phyloP scores from a whole-genome alignment of 1,139 yeast species.

The Candida pseudocylindracea region DNA sequence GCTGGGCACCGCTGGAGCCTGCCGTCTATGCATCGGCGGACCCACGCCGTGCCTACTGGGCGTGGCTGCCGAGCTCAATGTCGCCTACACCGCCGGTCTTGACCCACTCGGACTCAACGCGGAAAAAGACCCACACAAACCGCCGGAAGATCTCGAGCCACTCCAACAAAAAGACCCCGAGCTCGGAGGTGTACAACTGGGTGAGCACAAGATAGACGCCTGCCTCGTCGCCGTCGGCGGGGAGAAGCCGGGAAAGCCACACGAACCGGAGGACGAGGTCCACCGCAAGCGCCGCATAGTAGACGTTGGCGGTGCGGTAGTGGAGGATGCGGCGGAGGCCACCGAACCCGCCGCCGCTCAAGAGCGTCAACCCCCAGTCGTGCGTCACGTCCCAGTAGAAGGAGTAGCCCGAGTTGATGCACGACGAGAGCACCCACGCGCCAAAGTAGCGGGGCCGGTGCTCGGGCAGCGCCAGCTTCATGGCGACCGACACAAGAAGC shows the following conservation, averaged over 20 bases:
- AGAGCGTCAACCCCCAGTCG: conserved; percentile 1
- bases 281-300: neutral
- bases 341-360: neutral
- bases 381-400: conserved; percentile 1
- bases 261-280: neutral
- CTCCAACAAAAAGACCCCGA: neutral
- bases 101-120: conserved; percentile 1
- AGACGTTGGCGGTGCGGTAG: neutral
- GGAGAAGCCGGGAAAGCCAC: neutral
- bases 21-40: no score
- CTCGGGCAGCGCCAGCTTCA: neutral
- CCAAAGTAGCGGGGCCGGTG: neutral
- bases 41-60: no score
- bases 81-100: neutral
- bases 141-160: conserved; percentile 1
- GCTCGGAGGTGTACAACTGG: neutral
- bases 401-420: neutral
- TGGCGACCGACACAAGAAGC: neutral
- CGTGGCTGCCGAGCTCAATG: no score
- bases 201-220: neutral
- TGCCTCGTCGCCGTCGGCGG: neutral
- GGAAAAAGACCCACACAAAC: conserved; percentile 1
- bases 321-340: neutral
- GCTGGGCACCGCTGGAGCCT: no score
- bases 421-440: neutral